Percentiles rank a stretch among this genome's conserved stretches.
Conservation (phyloP, 345 rosid species). For the Capsella bursapastoris region DNA sequence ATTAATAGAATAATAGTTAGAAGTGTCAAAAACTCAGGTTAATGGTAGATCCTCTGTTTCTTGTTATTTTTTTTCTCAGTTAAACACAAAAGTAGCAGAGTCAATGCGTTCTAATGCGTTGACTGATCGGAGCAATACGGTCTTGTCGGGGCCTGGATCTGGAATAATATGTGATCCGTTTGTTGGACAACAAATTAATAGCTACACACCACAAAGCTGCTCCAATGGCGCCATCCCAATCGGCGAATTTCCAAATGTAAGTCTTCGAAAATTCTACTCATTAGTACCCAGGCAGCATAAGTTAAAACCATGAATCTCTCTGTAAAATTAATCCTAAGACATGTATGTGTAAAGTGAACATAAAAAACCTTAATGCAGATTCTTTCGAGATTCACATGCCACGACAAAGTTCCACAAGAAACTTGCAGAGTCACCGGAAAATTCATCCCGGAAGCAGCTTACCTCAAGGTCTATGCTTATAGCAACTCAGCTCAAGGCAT, state of each 20-base stretch:
- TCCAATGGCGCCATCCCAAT: slow-evolving; percentile 49
- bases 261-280: slow-evolving; percentile 9
- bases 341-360: neutral
- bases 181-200: slow-evolving; percentile 50
- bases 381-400: slow-evolving; percentile 59
- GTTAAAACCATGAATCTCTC: neutral
- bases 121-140: slow-evolving; percentile 10
- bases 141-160: slow-evolving; percentile 11
- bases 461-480: slow-evolving; percentile 52
- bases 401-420: slow-evolving; percentile 38
- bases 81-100: slow-evolving; percentile 50
- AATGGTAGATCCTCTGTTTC: slow-evolving; percentile 16
- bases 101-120: slow-evolving; percentile 32
- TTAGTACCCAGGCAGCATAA: neutral
- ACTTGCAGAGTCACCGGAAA: slow-evolving; percentile 54
- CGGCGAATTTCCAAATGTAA: slow-evolving; percentile 58
- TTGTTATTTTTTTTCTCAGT: slow-evolving; percentile 40
- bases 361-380: slow-evolving; percentile 42
- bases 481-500: slow-evolving; percentile 54
- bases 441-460: slow-evolving; percentile 48
- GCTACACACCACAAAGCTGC: slow-evolving; percentile 51
- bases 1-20: too few species aligned
- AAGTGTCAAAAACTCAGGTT: slow-evolving; percentile 1
- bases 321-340: neutral
- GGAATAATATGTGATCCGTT: slow-evolving; percentile 66